Percentiles rank a stretch among this genome's conserved stretches.
Conservation (phyloP, 257 asterid species). For the Solanum bukasovii region DNA sequence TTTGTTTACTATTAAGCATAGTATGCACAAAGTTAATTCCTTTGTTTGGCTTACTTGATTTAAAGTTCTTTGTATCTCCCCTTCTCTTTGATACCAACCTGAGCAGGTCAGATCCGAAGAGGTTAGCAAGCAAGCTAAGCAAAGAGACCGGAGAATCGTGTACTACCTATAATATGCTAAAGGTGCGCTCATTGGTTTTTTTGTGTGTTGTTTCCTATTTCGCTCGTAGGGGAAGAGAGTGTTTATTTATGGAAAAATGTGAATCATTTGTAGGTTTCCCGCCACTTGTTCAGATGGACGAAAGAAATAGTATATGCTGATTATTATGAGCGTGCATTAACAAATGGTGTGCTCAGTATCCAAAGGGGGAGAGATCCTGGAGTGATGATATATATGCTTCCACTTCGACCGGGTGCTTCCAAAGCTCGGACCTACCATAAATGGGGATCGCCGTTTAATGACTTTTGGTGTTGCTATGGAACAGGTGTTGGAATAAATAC, state of each 20-base stretch:
- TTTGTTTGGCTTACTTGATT: not conserved
- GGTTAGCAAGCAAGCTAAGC: slow-evolving; percentile 41
- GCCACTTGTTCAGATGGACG: slow-evolving; percentile 84
- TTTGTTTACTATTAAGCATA: not conserved
- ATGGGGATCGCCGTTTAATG: slow-evolving; percentile 64
- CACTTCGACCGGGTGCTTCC: slow-evolving; percentile 59
- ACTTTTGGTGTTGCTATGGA: slow-evolving; percentile 98
- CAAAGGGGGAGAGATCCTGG: slow-evolving; percentile 92
- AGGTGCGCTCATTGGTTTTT: slow-evolving; percentile 26
- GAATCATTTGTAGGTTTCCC: slow-evolving; percentile 52
- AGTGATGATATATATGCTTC: slow-evolving; percentile 88
- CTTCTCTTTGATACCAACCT: not conserved
- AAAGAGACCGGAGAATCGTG: slow-evolving; percentile 83
- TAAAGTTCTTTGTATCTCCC: not conserved
- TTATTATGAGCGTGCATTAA: slow-evolving; percentile 77
- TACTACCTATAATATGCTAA: slow-evolving; percentile 88
- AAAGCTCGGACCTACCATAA: slow-evolving; percentile 63
- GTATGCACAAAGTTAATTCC: not conserved
- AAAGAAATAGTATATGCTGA: slow-evolving; percentile 84
- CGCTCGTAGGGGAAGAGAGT: not conserved
- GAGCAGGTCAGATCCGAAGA: slow-evolving; percentile 66
- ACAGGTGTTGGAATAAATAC: slow-evolving; percentile 38
- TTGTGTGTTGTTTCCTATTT: not conserved
- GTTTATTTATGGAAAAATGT: not conserved
- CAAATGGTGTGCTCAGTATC: slow-evolving; percentile 81